Evolutionary conservation across 345 rosid genomes (phyloP).

Genomic region (Melastoma malabathricum): DNA sequence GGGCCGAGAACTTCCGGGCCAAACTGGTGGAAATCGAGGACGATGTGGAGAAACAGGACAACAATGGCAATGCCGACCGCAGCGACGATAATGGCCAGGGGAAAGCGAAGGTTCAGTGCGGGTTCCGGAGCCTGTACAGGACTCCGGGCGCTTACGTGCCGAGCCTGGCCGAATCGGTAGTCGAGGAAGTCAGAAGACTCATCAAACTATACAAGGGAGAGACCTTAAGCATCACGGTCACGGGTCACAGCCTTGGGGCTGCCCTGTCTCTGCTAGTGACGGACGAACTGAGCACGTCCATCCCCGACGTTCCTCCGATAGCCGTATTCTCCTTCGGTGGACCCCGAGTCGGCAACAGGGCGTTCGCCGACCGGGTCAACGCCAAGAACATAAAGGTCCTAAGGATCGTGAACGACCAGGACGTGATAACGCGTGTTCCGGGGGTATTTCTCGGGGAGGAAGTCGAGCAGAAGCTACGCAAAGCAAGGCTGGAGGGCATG

Average conservation of each 20-base stretch:
- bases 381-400: slow-evolving; percentile 49
- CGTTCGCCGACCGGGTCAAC: slow-evolving; percentile 25
- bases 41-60: slow-evolving; percentile 3
- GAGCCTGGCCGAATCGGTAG: slow-evolving; percentile 45
- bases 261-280: slow-evolving; percentile 68
- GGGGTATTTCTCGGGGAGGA: slow-evolving; percentile 34
- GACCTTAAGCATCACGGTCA: slow-evolving; percentile 61
- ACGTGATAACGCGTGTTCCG: slow-evolving; percentile 67
- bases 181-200: slow-evolving; percentile 36
- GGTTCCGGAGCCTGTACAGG: slow-evolving; percentile 62
- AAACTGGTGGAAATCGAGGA: slow-evolving; percentile 18
- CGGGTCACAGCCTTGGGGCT: slow-evolving; percentile 93
- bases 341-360: slow-evolving; percentile 71
- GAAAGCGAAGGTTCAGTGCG: slow-evolving; percentile 62
- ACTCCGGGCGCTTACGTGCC: slow-evolving; percentile 43
- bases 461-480: slow-evolving; percentile 22
- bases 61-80: slow-evolving; percentile 4
- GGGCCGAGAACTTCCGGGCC: slow-evolving; percentile 80
- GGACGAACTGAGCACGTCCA: slow-evolving; percentile 41
- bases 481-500: background rate
- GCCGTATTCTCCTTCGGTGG: slow-evolving; percentile 87
- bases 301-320: slow-evolving; percentile 27
- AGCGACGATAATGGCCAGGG: background rate
- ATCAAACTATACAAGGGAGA: slow-evolving; percentile 52
- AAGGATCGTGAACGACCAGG: slow-evolving; percentile 72